Conservation (phyloP, 2,329 filamentous ascomycete genomes). For the Geoglossum cookeanum region DNA sequence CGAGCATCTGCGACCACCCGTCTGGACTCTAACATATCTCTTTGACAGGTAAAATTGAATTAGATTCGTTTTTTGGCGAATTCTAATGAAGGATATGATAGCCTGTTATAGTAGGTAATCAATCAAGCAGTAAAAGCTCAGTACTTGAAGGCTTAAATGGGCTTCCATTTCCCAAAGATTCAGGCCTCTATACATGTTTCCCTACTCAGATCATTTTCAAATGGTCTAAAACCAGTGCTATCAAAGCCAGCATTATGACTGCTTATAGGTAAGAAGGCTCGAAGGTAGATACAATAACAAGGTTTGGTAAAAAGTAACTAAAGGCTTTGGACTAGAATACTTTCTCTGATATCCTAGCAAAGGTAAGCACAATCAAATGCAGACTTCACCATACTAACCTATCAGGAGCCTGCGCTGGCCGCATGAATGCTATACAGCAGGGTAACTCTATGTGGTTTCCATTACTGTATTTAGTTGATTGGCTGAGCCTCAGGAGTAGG, state of each 20-base stretch:
- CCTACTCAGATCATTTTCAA: slow-evolving; percentile 17
- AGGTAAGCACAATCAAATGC: too few species aligned
- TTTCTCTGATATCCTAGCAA: too few species aligned
- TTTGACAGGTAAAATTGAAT: slow-evolving; percentile 4
- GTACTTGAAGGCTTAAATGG: slow-evolving; percentile 17
- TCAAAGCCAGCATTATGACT: background rate
- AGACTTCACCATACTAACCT: too few species aligned
- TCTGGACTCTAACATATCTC: too few species aligned
- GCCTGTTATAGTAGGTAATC: slow-evolving; percentile 18
- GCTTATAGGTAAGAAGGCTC: background rate
- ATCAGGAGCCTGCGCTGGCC: too few species aligned
- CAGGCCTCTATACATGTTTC: slow-evolving; percentile 17
- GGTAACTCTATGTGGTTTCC: too few species aligned
- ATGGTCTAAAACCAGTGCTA: slow-evolving; percentile 5
- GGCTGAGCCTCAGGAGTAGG: too few species aligned
- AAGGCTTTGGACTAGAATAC: too few species aligned
- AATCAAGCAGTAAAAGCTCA: slow-evolving; percentile 17
- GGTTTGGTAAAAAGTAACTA: too few species aligned
- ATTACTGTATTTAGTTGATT: too few species aligned
- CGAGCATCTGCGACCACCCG: too few species aligned
- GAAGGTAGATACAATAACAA: background rate
- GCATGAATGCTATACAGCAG: too few species aligned
- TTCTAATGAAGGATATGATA: slow-evolving; percentile 7
- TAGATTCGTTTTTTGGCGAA: background rate
- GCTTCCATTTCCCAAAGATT: slow-evolving; percentile 15